phyloP scores from a whole-genome alignment of 495 filamentous ascomycete species.

The Neurospora intermedia region DNA sequence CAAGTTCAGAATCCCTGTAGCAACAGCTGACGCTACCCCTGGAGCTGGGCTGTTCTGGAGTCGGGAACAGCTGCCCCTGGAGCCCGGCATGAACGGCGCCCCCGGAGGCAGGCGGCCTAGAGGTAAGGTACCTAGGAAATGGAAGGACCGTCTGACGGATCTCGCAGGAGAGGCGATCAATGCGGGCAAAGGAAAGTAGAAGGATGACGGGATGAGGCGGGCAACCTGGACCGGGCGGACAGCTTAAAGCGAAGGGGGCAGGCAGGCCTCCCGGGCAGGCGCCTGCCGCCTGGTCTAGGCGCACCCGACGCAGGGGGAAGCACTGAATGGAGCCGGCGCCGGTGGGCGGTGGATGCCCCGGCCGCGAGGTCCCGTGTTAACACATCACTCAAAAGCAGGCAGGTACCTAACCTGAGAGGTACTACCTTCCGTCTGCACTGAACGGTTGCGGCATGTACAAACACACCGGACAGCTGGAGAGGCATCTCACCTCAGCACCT shows the following conservation, averaged over 20 bases:
- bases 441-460: not conserved
- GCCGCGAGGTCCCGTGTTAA: not conserved
- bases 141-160: not conserved
- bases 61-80: not conserved
- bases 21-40: not conserved
- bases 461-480: not conserved
- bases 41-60: not conserved
- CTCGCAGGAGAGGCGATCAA: not conserved
- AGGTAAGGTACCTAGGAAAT: not conserved
- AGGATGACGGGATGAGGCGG: not conserved
- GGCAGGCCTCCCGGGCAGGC: not conserved
- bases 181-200: not conserved
- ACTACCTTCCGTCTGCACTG: not conserved
- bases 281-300: not conserved
- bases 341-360: not conserved
- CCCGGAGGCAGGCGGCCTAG: too few species aligned
- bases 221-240: not conserved
- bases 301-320: not conserved
- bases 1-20: not conserved
- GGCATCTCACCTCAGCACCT: not conserved
- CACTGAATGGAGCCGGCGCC: not conserved
- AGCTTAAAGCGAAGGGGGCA: not conserved
- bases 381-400: not conserved
- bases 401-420: not conserved
- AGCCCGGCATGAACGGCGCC: not conserved